Evolutionary conservation across 2,329 filamentous ascomycete genomes (phyloP).

Genomic region (Beauveria varroae): DNA sequence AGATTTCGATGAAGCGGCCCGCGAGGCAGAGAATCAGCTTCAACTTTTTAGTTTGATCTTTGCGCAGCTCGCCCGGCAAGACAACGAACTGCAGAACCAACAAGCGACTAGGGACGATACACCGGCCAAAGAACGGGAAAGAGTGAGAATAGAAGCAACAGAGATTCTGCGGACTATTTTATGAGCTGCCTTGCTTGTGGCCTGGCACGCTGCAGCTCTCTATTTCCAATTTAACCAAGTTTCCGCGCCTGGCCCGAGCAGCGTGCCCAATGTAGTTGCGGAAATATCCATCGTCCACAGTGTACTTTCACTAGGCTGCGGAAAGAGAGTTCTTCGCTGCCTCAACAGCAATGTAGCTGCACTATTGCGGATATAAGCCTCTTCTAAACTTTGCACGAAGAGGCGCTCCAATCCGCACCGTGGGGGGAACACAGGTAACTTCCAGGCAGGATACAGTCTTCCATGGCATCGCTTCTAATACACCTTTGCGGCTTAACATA

Average conservation of each 20-base stretch:
- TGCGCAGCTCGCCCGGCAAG: too few relatives aligned
- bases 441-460: slow-evolving; percentile 27
- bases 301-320: not conserved
- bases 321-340: not conserved
- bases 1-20: too few relatives aligned
- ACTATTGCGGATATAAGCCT: slow-evolving; percentile 2
- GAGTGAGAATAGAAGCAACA: too few relatives aligned
- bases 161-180: too few relatives aligned
- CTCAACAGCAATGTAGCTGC: not conserved
- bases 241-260: not conserved
- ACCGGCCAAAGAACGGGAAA: too few relatives aligned
- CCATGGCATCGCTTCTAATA: slow-evolving; percentile 35
- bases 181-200: not conserved
- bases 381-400: slow-evolving; percentile 1
- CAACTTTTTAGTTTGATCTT: too few relatives aligned
- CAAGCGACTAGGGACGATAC: too few relatives aligned
- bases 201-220: not conserved
- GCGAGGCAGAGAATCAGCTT: too few relatives aligned
- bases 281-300: slow-evolving; percentile 3
- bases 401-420: not conserved
- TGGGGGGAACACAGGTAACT: slow-evolving; percentile 2
- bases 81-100: too few relatives aligned
- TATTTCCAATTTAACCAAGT: not conserved
- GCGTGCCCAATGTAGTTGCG: not conserved
- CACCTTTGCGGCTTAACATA: slow-evolving; percentile 33